A percentile compares a stretch with the other conserved stretches of the same genome.
phyloP scores from a whole-genome alignment of 306 rosid species.

The Trifolium subterraneum region DNA sequence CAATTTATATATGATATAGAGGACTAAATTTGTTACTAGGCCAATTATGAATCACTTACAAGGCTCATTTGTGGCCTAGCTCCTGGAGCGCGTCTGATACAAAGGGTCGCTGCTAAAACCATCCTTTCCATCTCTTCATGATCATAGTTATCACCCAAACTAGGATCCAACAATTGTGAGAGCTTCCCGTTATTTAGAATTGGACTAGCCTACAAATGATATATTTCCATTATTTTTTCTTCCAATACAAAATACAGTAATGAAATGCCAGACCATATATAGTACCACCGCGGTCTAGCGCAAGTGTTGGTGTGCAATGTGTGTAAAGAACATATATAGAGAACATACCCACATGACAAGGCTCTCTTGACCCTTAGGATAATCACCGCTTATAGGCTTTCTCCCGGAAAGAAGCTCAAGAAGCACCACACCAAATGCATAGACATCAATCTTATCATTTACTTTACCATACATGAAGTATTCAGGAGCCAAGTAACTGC shows the following conservation, averaged over 20 bases:
- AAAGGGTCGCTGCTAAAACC: conserved; percentile 90
- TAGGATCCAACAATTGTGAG: conserved; percentile 74
- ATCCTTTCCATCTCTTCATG: conserved; percentile 78
- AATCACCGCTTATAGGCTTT: conserved; percentile 81
- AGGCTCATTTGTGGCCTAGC: conserved; percentile 91
- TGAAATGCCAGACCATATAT: conserved; percentile 11
- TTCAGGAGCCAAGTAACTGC: conserved; percentile 97
- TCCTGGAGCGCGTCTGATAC: conserved; percentile 80
- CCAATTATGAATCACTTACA: conserved; percentile 58
- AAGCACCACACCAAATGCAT: conserved; percentile 93
- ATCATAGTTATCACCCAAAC: conserved; percentile 60
- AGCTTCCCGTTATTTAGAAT: conserved; percentile 73
- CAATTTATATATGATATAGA: not conserved
- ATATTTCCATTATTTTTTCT: conserved; percentile 10
- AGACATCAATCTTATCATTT: conserved; percentile 84
- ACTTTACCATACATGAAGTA: conserved; percentile 98
- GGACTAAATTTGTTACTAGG: conserved; percentile 17
- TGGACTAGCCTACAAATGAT: conserved; percentile 76
- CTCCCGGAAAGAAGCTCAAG: conserved; percentile 94
- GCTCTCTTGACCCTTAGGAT: conserved; percentile 92
- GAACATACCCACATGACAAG: conserved; percentile 96
- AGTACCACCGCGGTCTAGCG: conserved; percentile 26
- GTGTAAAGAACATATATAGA: not conserved
- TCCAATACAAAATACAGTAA: conserved; percentile 12
- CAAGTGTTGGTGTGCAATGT: not conserved